Base-by-base conservation (phyloP, 192 early-diverging fungal species). In the Rhizophagus clarus region DNA sequence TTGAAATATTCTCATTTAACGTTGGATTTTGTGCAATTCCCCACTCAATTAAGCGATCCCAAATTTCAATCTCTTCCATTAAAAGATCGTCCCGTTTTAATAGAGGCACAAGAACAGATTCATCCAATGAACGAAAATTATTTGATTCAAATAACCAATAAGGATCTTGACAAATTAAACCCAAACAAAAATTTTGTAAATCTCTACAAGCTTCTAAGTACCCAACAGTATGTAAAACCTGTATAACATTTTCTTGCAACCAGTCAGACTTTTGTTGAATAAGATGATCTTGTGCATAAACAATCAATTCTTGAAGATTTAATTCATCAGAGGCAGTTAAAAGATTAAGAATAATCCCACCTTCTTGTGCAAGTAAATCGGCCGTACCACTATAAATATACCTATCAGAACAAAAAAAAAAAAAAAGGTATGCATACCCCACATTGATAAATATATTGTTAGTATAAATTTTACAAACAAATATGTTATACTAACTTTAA, bases 41-140 rank as follows among this genome's bases (percentile, higher is more conserved):
- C 75, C 75, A 76, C 22, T 76, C 32, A 40, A 61, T 32, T 37
- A 76, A 32, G 24, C 42, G 56, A 1, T 76, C 61, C 75, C 75
- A 76, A 42, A 76, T 47, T 76, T 76, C 75, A n/a, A 76, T 76
- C 14, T 76, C 75, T 32, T 64, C 61, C 61, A 76, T 76, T 34
- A 42, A n/a, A 24, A 76, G 37, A 22, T 76, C 61, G 61, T 76
- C 75, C 12, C 75, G 75, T 76, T 63, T 37, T 42, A 76, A 64
- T 64, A 76, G 75, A n/a, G 45, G 61, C 4, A 76, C 24, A 17
- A 76, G 61, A 34, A 76, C 32, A 37, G 75, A 76, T 76, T 76
- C 75, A 17, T 76, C 75, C 14, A 76, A 28, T 40, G 56, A 24
- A 28, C 29, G 42, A 42, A 63, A 76, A 47, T 76, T 63, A 24